phyloP scores from a whole-genome alignment of 176 grass and related monocot species.

The Sorghum bicolor region DNA sequence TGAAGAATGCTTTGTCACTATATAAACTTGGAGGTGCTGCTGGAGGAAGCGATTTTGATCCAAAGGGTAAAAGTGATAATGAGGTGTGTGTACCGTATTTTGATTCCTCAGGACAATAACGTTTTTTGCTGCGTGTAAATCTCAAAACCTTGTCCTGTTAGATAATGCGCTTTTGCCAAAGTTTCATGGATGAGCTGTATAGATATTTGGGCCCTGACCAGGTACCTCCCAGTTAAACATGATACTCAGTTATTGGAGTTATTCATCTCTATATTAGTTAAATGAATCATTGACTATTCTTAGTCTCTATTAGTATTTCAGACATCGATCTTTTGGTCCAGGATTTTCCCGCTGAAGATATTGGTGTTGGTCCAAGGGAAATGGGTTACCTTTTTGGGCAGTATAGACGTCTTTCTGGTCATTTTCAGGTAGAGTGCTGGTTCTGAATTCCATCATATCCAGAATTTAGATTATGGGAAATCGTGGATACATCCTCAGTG shows the following conservation, averaged over 20 bases:
- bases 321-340: slow-evolving; percentile 33
- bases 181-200: slow-evolving; percentile 97
- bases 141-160: slow-evolving; percentile 42
- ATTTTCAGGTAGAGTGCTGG: slow-evolving; percentile 80
- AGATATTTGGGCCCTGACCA: slow-evolving; percentile 96
- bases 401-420: slow-evolving; percentile 89
- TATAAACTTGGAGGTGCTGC: slow-evolving; percentile 98
- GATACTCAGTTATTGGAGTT: neutral
- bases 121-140: slow-evolving; percentile 17
- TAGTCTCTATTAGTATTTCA: neutral
- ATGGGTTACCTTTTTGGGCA: slow-evolving; percentile 99
- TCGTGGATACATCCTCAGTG: neutral
- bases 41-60: slow-evolving; percentile 99
- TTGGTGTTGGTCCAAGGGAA: slow-evolving; percentile 96
- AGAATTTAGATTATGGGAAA: neutral
- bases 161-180: slow-evolving; percentile 99
- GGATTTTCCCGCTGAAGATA: slow-evolving; percentile 94
- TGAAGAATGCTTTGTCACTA: slow-evolving; percentile 90
- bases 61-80: slow-evolving; percentile 92
- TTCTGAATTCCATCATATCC: slow-evolving; percentile 11
- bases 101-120: slow-evolving; percentile 10
- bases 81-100: slow-evolving; percentile 58
- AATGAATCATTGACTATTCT: slow-evolving; percentile 2
- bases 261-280: slow-evolving; percentile 11
- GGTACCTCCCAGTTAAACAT: slow-evolving; percentile 42